Evolutionary conservation across 345 rosid genomes (phyloP).

Genomic region (Acer negundo): DNA sequence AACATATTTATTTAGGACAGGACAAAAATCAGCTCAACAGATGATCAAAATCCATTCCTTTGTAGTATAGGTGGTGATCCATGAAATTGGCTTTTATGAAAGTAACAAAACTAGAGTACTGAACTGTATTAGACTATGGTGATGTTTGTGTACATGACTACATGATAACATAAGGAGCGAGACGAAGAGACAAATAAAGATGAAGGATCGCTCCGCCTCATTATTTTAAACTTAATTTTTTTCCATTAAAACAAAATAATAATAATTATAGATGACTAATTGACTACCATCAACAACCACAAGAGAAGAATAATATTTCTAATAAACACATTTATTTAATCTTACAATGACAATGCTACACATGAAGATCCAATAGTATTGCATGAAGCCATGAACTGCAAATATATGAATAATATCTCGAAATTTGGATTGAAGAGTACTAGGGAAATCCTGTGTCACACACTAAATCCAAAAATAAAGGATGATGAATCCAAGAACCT

Average conservation of each 20-base stretch:
- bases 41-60: no score
- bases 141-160: slow-evolving; percentile 39
- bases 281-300: slow-evolving; percentile 28
- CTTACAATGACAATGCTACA: neutral
- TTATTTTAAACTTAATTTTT: slow-evolving; percentile 21
- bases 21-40: no score
- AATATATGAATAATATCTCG: neutral
- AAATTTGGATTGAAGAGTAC: neutral
- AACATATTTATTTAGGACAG: no score
- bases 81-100: neutral
- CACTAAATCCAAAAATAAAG: slow-evolving; percentile 14
- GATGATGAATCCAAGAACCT: slow-evolving; percentile 32
- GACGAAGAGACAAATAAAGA: slow-evolving; percentile 38
- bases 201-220: slow-evolving; percentile 39
- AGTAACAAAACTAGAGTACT: neutral
- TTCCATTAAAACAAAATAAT: slow-evolving; percentile 4
- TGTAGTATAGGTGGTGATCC: no score
- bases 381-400: neutral
- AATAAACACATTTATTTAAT: slow-evolving; percentile 18
- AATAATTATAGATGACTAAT: neutral
- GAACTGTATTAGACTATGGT: slow-evolving; percentile 7
- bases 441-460: neutral
- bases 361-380: neutral
- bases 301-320: slow-evolving; percentile 1
- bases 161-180: slow-evolving; percentile 43